phyloP scores from a whole-genome alignment of 352 stramenopile genomes.

The Phytophthora idaei region DNA sequence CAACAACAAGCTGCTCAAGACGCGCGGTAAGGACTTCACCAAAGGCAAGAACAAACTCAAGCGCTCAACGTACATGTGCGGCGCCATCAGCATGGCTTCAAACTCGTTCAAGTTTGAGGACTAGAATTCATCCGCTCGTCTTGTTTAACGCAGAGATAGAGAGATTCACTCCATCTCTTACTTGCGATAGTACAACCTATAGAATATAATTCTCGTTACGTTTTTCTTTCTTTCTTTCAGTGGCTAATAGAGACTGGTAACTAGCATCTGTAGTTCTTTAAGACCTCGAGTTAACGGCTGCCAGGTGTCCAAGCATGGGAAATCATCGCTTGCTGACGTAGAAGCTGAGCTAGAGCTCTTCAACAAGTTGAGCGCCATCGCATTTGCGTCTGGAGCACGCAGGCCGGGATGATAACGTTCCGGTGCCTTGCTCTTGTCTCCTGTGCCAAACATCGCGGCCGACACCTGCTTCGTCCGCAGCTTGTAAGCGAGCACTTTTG shows the following conservation, averaged over 20 bases:
- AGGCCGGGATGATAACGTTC: slow-evolving; percentile 8
- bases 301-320: slow-evolving; percentile 46
- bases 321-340: slow-evolving; percentile 21
- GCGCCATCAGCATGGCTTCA: slow-evolving; percentile 92
- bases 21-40: slow-evolving; percentile 99
- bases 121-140: slow-evolving; percentile 4
- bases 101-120: slow-evolving; percentile 95
- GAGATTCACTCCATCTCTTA: slow-evolving; percentile 1
- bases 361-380: slow-evolving; percentile 39
- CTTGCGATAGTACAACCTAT: slow-evolving; percentile 45
- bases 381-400: slow-evolving; percentile 24
- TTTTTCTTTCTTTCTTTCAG: slow-evolving; percentile 8
- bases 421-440: slow-evolving; percentile 14
- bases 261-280: slow-evolving; percentile 42
- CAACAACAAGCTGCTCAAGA: slow-evolving; percentile 97
- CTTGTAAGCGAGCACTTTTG: slow-evolving; percentile 80
- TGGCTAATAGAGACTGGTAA: slow-evolving; percentile 21
- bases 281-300: slow-evolving; percentile 49
- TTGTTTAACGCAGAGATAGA: slow-evolving; percentile 15
- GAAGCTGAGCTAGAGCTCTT: slow-evolving; percentile 17
- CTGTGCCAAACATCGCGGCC: slow-evolving; percentile 72
- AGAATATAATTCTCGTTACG: slow-evolving; percentile 45
- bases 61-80: slow-evolving; percentile 95
- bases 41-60: slow-evolving; percentile 99
- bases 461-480: slow-evolving; percentile 67